phyloP scores from a whole-genome alignment of 2,329 filamentous ascomycete genomes.

The Apiospora phragmitis region DNA sequence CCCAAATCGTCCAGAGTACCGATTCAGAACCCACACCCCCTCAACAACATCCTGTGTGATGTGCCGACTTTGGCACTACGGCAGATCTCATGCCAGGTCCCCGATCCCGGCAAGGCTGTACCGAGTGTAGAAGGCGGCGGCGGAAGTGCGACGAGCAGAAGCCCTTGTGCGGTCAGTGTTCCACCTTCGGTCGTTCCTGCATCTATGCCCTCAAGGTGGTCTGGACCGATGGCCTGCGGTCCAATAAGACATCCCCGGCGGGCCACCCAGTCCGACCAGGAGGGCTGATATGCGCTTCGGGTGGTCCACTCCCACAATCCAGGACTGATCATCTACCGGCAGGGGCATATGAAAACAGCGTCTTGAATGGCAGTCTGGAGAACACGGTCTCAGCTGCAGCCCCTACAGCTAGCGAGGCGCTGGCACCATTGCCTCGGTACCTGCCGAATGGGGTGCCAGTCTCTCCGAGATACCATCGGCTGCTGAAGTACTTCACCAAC shows the following conservation, averaged over 20 bases:
- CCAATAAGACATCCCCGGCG: background rate
- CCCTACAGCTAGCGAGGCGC: background rate
- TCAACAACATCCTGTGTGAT: background rate
- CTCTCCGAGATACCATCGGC: constrained; percentile 21
- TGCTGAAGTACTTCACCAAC: constrained; percentile 20
- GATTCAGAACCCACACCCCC: too few species aligned
- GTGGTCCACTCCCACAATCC: background rate
- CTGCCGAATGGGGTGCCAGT: constrained; percentile 23
- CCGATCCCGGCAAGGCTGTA: constrained; percentile 25
- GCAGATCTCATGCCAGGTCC: constrained; percentile 10
- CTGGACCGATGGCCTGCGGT: constrained; percentile 10
- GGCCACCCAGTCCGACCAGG: background rate
- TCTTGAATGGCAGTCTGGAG: too few species aligned
- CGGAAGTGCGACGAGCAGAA: constrained; percentile 24
- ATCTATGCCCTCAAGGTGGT: constrained; percentile 21
- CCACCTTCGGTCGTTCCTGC: constrained; percentile 18
- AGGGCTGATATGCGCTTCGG: too few species aligned
- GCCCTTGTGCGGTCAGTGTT: constrained; percentile 21
- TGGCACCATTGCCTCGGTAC: constrained; percentile 11
- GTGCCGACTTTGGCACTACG: background rate
- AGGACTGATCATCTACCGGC: background rate
- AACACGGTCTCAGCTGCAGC: background rate
- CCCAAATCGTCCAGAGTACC: too few species aligned
- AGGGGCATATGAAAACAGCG: background rate
- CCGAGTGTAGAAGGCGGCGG: constrained; percentile 23